Percentiles rank a stretch among this genome's conserved stretches.
Evolutionary conservation across 1,284 basidiomycete species (phyloP).

Genomic region (Cryptococcus jaspeensis): DNA sequence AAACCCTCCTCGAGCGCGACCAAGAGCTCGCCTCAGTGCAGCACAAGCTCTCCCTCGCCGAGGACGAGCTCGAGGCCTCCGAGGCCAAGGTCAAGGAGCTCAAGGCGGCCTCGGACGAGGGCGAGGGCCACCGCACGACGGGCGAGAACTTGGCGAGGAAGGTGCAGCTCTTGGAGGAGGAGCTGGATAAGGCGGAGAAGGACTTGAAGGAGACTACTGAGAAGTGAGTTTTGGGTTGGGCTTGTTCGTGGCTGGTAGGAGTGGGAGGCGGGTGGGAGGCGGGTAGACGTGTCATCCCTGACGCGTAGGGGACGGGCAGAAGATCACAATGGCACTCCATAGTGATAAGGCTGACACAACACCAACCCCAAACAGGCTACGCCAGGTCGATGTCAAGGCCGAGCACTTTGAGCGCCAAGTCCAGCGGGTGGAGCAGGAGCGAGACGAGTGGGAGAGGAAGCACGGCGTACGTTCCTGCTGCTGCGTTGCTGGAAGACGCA

Average conservation of each 20-base stretch:
- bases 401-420: constrained; percentile 98
- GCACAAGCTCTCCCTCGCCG: constrained; percentile 70
- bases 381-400: constrained; percentile 97
- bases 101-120: constrained; percentile 70
- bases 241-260: no score
- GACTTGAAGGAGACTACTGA: constrained; percentile 95
- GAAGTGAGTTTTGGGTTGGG: constrained; percentile 63
- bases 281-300: no score
- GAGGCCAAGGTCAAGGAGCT: constrained; percentile 71
- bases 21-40: constrained; percentile 83
- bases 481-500: not conserved
- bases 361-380: constrained; percentile 61
- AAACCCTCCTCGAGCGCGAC: constrained; percentile 76
- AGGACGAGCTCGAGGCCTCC: constrained; percentile 70
- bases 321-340: no score
- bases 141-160: constrained; percentile 80
- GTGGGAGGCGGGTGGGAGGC: no score
- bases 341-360: not conserved
- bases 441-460: constrained; percentile 92
- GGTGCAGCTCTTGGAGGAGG: constrained; percentile 88
- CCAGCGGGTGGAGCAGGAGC: constrained; percentile 81
- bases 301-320: not conserved
- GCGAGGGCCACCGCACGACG: constrained; percentile 69
- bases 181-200: constrained; percentile 94
- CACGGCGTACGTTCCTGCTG: constrained; percentile 65